Conservation (phyloP, 2,329 filamentous ascomycete genomes). For the Eutypa lata region DNA sequence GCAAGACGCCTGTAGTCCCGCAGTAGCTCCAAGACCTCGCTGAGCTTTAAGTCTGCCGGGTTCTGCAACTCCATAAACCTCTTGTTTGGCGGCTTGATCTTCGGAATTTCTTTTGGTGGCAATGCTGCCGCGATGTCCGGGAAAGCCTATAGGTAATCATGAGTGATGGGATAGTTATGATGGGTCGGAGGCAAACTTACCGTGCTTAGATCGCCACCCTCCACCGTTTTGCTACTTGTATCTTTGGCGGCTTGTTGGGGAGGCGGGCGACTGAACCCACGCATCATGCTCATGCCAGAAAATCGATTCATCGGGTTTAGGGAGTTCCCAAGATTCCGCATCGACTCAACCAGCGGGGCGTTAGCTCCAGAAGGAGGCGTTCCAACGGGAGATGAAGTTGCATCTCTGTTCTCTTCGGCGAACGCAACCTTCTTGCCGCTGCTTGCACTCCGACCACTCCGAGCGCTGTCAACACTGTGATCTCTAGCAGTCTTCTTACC, state of each 20-base stretch:
- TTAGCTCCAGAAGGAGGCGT: constrained; percentile 34
- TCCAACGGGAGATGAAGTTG: constrained; percentile 27
- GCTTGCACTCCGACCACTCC: constrained; percentile 57
- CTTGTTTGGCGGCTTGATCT: constrained; percentile 64
- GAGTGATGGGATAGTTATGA: constrained; percentile 1
- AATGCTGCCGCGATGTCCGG: constrained; percentile 55
- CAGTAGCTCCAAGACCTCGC: constrained; percentile 70
- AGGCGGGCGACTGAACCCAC: constrained; percentile 65
- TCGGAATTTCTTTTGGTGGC: constrained; percentile 52
- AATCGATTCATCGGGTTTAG: constrained; percentile 81
- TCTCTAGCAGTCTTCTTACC: constrained; percentile 64
- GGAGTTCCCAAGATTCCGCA: constrained; percentile 75
- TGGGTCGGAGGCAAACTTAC: constrained; percentile 36
- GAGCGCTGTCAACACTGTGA: constrained; percentile 70
- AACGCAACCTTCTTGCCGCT: constrained; percentile 59
- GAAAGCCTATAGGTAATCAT: constrained; percentile 50
- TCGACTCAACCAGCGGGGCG: constrained; percentile 71
- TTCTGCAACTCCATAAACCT: constrained; percentile 71
- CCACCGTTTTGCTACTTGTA: constrained; percentile 30
- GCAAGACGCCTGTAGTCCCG: constrained; percentile 74
- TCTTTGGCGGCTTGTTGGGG: constrained; percentile 38
- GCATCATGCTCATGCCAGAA: constrained; percentile 69
- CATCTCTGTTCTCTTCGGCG: constrained; percentile 41
- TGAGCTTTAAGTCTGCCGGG: constrained; percentile 66
- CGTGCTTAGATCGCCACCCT: constrained; percentile 55